Conservation (phyloP, 495 filamentous ascomycete genomes). For the Xylaria venustula region DNA sequence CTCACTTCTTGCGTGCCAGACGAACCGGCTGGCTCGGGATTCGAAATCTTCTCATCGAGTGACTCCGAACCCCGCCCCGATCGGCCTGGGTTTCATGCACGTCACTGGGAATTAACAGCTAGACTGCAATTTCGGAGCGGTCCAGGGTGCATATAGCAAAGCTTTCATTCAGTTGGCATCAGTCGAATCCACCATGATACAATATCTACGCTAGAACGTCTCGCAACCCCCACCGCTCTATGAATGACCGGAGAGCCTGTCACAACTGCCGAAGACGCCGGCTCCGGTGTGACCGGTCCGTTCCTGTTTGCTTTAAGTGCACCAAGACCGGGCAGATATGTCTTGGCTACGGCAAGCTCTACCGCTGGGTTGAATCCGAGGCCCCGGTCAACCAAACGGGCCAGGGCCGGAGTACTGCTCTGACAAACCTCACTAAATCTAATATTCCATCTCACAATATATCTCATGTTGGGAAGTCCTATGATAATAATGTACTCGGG, state of each 20-base stretch:
- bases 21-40: background rate
- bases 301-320: slow-evolving; percentile 49
- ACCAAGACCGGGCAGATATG: slow-evolving; percentile 46
- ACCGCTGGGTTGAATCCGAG: slow-evolving; percentile 38
- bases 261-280: slow-evolving; percentile 54
- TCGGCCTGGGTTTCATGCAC: background rate
- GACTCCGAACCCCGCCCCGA: background rate
- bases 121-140: background rate
- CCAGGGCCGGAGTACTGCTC: background rate
- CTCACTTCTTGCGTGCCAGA: background rate
- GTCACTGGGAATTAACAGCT: background rate
- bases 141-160: background rate
- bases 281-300: slow-evolving; percentile 53
- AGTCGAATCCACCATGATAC: background rate
- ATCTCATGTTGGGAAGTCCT: background rate
- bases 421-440: background rate
- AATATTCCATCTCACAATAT: background rate
- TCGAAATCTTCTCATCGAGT: background rate
- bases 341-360: slow-evolving; percentile 42
- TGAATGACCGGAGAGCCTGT: slow-evolving; percentile 34
- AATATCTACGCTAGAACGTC: background rate
- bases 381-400: background rate
- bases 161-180: background rate
- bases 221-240: slow-evolving; percentile 20
- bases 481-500: background rate